phyloP scores from a whole-genome alignment of 257 asterid species.

The Linderniella brevidens region DNA sequence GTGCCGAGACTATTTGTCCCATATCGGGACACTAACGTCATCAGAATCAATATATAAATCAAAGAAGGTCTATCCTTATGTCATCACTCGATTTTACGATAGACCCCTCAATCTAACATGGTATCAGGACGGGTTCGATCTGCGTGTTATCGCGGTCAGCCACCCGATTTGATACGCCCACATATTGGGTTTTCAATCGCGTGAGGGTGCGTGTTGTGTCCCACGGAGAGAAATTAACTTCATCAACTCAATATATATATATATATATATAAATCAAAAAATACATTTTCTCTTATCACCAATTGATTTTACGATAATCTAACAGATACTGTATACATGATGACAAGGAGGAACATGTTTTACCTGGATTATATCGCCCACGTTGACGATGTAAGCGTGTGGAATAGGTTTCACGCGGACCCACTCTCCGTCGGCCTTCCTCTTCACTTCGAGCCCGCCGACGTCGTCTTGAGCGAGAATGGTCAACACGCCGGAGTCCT shows the following conservation, averaged over 20 bases:
- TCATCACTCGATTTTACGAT: no score
- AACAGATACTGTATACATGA: neutral
- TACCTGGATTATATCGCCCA: conserved; percentile 42
- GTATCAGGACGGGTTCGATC: no score
- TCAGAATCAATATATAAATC: no score
- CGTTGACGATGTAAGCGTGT: conserved; percentile 25
- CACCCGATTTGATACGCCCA: no score
- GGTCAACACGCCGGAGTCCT: conserved; percentile 35
- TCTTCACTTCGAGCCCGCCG: conserved; percentile 44
- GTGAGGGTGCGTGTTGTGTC: no score
- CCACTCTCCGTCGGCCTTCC: conserved; percentile 51
- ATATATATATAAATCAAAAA: neutral
- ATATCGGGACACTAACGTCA: no score
- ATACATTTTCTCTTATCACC: neutral
- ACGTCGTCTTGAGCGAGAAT: conserved; percentile 38
- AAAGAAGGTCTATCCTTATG: no score
- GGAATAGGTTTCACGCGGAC: conserved; percentile 30
- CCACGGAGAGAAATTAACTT: neutral
- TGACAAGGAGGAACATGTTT: no score
- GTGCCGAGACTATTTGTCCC: no score
- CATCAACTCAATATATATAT: neutral
- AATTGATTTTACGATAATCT: neutral
- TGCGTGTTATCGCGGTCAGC: no score
- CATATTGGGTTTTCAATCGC: no score
- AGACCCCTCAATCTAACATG: no score